Evolutionary conservation across 805 yeast species (phyloP).

Genomic region (Metschnikowia borealis): DNA sequence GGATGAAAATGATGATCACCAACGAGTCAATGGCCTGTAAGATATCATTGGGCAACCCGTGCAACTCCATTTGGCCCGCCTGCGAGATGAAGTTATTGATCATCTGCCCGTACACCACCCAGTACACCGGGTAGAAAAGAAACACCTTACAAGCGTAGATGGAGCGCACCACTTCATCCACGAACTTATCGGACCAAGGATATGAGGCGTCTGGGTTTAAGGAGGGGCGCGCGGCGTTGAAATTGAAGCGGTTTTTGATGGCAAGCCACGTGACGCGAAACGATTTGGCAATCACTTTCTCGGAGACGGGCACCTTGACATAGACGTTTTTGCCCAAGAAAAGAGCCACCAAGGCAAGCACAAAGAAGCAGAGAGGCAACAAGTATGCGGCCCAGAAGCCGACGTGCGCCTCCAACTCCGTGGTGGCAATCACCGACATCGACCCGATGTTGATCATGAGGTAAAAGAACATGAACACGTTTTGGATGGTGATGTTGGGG

Average conservation of each 20-base stretch:
- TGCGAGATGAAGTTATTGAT: conserved; percentile 67
- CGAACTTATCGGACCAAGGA: conserved; percentile 66
- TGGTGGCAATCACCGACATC: conserved; percentile 70
- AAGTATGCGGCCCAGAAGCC: conserved; percentile 76
- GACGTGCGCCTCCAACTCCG: conserved; percentile 60
- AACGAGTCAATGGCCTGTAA: conserved; percentile 73
- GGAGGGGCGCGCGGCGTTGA: conserved; percentile 58
- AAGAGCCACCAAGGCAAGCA: conserved; percentile 49
- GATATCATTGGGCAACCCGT: conserved; percentile 78
- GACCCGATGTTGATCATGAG: conserved; percentile 75
- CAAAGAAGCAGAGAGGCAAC: conserved; percentile 60
- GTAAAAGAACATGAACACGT: conserved; percentile 72
- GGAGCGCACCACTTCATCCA: conserved; percentile 67
- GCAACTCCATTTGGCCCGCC: conserved; percentile 69
- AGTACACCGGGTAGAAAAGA: conserved; percentile 64
- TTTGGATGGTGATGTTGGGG: conserved; percentile 67
- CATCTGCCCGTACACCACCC: conserved; percentile 73
- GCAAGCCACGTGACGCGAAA: conserved; percentile 43
- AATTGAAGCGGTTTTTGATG: conserved; percentile 44
- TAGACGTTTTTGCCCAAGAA: conserved; percentile 51
- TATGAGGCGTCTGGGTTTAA: conserved; percentile 43
- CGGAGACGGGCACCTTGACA: conserved; percentile 57
- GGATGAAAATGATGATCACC: conserved; percentile 70
- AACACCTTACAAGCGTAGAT: conserved; percentile 71
- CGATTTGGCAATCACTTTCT: conserved; percentile 54